Evolutionary conservation across 1,284 basidiomycete species (phyloP).

Genomic region (Mycena sp.): DNA sequence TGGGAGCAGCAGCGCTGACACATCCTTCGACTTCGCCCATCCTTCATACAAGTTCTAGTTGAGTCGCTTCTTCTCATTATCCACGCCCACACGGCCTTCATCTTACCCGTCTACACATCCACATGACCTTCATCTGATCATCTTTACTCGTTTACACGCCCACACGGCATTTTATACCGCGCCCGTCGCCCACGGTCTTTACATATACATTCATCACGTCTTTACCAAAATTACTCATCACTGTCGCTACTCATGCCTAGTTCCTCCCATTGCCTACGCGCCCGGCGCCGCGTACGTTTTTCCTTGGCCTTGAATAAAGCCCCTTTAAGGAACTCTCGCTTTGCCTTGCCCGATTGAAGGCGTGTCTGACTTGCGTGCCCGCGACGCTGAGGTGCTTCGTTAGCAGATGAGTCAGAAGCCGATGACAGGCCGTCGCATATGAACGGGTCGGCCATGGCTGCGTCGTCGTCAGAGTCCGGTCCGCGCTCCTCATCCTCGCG

Average conservation of each 20-base stretch:
- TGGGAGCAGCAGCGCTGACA: no score
- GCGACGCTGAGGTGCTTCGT: neutral
- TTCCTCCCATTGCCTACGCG: neutral
- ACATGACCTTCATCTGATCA: no score
- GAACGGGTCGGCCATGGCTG: neutral
- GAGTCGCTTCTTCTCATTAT: no score
- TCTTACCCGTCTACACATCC: no score
- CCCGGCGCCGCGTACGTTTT: neutral
- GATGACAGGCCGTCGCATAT: neutral
- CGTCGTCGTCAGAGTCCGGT: neutral
- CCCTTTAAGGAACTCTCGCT: neutral
- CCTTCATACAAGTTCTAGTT: no score
- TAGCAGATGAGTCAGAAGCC: neutral
- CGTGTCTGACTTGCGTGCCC: no score
- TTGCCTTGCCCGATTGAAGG: neutral
- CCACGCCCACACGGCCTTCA: no score
- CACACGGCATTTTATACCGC: neutral
- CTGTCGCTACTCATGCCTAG: neutral
- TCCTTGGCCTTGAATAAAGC: constrained; percentile 3
- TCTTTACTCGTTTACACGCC: no score
- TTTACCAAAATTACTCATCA: neutral
- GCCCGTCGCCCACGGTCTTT: neutral
- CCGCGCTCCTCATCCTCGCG: neutral
- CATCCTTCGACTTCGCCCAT: no score
- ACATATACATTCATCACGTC: neutral